Base-by-base conservation (phyloP, 2,329 filamentous ascomycete species). In the Fusarium sp. region DNA sequence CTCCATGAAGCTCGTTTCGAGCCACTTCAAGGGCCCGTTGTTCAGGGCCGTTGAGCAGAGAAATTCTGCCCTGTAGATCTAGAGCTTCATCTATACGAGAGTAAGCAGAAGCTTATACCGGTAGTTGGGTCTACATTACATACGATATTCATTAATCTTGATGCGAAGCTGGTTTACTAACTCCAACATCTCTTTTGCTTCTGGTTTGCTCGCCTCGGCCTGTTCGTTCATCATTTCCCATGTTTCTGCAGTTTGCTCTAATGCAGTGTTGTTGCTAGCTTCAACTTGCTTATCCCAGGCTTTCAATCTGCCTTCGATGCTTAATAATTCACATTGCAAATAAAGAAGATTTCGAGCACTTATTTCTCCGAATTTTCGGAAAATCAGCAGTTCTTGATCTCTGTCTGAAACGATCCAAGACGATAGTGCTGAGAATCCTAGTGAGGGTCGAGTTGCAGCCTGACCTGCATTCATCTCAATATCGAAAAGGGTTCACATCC, bases 141-240 rank as follows among this genome's bases (percentile, higher is more conserved):
- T 33, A 67, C 63, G 57, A 49, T 69, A 67, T 25, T 69, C 62
- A 11, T 66, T 61, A 1, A 52, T 50, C 18, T 65, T 66, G 0
- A 0, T 0, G 9, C 63, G 42, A 0, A 67, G 44, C 4, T 67
- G 30, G 0, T 1, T 9, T 0, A 67, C 5, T 0, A 62, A 23
- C 0, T 49, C 56, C 9, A 62, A 19, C 50, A 69, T 44, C 1
- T 46, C 49, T 0, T 21, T 28, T 35, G 38, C 56, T 38, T 67
- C 50, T 16, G 4, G 0, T 4, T 3, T 16, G 0, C 37, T 50
- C 0, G 9, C 25, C 0, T n/a, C 2, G 2, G 50, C 66, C 6
- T 62, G 63, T 33, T 67, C 50, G 0, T 12, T 19, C 37, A 38
- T 69, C 7, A 69, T 37, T 11, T 69, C 66, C 66, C 63, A 69